A percentile compares a stretch with the other conserved stretches of the same genome.
phyloP scores from a whole-genome alignment of 345 rosid species.

The Salix koriyanagi region DNA sequence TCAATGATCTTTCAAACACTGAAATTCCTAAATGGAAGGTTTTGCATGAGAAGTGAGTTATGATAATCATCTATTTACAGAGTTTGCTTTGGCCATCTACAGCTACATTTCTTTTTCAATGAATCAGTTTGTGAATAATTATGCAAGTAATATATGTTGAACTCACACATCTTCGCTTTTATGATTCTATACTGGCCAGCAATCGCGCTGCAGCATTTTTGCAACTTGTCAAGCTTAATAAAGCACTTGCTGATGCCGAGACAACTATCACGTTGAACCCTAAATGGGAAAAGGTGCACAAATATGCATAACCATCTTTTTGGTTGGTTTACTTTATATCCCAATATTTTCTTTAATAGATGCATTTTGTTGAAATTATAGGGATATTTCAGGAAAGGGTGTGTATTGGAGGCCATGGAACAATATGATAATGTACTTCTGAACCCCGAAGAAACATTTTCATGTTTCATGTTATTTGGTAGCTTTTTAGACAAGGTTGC shows the following conservation, averaged over 20 bases:
- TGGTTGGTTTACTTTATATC: background rate
- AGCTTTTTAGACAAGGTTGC: background rate
- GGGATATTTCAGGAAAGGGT: slow-evolving; percentile 98
- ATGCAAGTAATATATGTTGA: too few relatives aligned
- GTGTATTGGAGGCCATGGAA: slow-evolving; percentile 92
- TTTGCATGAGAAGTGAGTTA: too few relatives aligned
- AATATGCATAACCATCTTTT: slow-evolving; percentile 6
- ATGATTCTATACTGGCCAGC: slow-evolving; percentile 39
- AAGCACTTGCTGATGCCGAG: slow-evolving; percentile 93
- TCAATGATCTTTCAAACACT: background rate
- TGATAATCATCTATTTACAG: too few relatives aligned
- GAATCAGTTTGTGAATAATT: too few relatives aligned
- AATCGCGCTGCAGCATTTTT: slow-evolving; percentile 97
- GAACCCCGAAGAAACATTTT: background rate
- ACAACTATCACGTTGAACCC: slow-evolving; percentile 76
- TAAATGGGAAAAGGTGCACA: slow-evolving; percentile 79
- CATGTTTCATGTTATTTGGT: slow-evolving; percentile 1
- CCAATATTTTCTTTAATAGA: background rate
- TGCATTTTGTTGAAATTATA: slow-evolving; percentile 25
- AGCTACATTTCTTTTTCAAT: too few relatives aligned
- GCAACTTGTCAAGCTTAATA: slow-evolving; percentile 78
- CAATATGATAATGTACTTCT: slow-evolving; percentile 72
- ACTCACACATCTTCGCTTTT: background rate
- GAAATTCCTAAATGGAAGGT: background rate
- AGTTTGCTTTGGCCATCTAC: too few relatives aligned